These are phyloP conservation scores for Heterobasidion parviporum DNA, from an alignment of 1,284 basidiomycete species.

Conservation along the genomic window DNA sequence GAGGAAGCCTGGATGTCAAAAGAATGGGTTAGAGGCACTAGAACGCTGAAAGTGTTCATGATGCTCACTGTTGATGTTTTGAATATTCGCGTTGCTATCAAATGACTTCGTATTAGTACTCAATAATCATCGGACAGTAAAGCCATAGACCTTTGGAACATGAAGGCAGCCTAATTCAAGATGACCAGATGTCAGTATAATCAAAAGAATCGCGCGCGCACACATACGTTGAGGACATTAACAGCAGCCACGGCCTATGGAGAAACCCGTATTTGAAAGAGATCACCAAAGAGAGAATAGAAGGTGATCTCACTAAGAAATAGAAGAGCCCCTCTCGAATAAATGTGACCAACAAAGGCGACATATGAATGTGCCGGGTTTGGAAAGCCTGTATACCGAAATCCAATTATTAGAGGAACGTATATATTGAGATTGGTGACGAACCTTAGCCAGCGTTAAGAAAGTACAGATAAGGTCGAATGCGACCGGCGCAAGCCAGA, in stretches of 20 bases:
- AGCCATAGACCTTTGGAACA: neutral
- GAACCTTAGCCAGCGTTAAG: neutral
- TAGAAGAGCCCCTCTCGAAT: neutral
- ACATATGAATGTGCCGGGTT: neutral
- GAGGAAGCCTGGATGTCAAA: neutral
- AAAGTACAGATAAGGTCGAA: neutral
- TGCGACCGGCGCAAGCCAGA: neutral
- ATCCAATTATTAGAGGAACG: neutral
- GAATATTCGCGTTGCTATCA: neutral
- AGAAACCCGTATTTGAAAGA: neutral
- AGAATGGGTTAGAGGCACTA: too few species aligned
- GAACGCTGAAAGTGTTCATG: too few species aligned
- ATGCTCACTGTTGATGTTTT: neutral
- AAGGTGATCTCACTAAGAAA: neutral
- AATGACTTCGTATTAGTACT: neutral
- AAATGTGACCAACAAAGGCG: neutral
- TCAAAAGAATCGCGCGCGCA: too few species aligned
- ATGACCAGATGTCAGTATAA: too few species aligned
- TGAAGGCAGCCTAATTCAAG: neutral
- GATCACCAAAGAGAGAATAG: neutral
- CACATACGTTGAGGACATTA: neutral
- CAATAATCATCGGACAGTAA: too few species aligned
- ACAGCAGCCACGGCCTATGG: neutral
- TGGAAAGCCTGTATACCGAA: neutral
- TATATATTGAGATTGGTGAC: neutral